Evolutionary conservation across 805 yeast genomes (phyloP).

Genomic region (Metschnikowia vanudenii): DNA sequence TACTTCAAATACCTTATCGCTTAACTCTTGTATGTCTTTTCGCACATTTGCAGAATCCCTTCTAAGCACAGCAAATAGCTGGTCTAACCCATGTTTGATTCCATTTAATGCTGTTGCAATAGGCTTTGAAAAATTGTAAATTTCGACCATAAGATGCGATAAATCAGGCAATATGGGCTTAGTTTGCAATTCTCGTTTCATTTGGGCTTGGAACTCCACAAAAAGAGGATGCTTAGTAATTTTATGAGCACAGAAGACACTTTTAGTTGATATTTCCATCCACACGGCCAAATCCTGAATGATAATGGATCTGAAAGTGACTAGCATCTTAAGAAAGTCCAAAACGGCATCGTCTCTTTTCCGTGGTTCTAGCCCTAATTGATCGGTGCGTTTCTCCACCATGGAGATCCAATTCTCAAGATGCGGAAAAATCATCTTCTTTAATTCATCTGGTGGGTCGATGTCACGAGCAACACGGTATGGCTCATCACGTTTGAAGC

Average conservation of each 20-base stretch:
- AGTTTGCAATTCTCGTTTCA: neutral
- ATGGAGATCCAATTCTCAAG: neutral
- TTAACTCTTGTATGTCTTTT: too few species aligned
- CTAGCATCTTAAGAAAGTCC: conserved; percentile 4
- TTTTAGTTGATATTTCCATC: neutral
- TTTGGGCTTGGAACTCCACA: neutral
- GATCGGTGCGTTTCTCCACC: neutral
- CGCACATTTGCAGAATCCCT: too few species aligned
- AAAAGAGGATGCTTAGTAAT: conserved; percentile 2
- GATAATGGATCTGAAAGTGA: conserved; percentile 1
- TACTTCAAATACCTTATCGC: too few species aligned
- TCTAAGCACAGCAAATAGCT: too few species aligned
- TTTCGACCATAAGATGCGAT: too few species aligned
- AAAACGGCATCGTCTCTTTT: neutral
- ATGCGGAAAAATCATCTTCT: conserved; percentile 7
- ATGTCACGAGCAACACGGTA: conserved; percentile 4
- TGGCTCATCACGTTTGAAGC: conserved; percentile 1
- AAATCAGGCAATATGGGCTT: neutral
- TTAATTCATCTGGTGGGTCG: conserved; percentile 4
- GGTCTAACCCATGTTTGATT: too few species aligned
- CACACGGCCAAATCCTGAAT: conserved; percentile 7
- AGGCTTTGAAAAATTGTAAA: too few species aligned
- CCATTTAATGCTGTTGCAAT: too few species aligned
- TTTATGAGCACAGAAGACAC: neutral
- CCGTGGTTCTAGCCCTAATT: neutral